Evolutionary conservation across 495 filamentous ascomycete genomes (phyloP).

Genomic region (Polyplosphaeria fusca): DNA sequence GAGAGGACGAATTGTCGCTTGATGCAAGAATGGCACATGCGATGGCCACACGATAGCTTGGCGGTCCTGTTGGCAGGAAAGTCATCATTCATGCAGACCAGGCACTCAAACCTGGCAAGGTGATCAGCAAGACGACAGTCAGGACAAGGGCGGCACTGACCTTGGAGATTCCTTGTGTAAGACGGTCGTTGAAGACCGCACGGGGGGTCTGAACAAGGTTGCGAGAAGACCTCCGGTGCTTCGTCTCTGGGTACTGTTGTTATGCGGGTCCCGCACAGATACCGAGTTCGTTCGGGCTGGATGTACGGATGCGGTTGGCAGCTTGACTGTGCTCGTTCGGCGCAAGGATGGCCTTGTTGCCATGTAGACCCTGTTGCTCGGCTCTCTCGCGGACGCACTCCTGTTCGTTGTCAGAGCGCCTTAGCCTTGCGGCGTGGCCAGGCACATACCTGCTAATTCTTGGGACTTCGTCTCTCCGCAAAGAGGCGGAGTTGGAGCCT

Average conservation of each 20-base stretch:
- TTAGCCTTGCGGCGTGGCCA: neutral
- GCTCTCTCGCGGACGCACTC: slow-evolving; percentile 26
- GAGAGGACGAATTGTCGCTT: slow-evolving; percentile 69
- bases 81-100: slow-evolving; percentile 65
- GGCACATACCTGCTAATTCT: slow-evolving; percentile 22
- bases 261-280: slow-evolving; percentile 6
- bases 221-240: slow-evolving; percentile 30
- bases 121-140: slow-evolving; percentile 2
- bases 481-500: slow-evolving; percentile 18
- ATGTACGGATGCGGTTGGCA: slow-evolving; percentile 12
- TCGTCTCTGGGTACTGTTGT: slow-evolving; percentile 3
- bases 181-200: slow-evolving; percentile 2
- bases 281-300: slow-evolving; percentile 5
- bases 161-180: slow-evolving; percentile 22
- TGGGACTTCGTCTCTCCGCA: slow-evolving; percentile 8
- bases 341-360: slow-evolving; percentile 25
- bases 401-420: slow-evolving; percentile 12
- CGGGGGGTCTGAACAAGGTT: slow-evolving; percentile 27
- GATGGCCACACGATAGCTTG: slow-evolving; percentile 70
- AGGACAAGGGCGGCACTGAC: slow-evolving; percentile 1
- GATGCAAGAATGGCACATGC: slow-evolving; percentile 73
- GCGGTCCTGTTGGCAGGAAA: slow-evolving; percentile 57
- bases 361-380: slow-evolving; percentile 20
- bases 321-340: slow-evolving; percentile 22
- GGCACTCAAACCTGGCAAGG: slow-evolving; percentile 57